Base-by-base conservation (phyloP, 768 basidiomycete genomes). In the Pseudohyphozyma bogoriensis region DNA sequence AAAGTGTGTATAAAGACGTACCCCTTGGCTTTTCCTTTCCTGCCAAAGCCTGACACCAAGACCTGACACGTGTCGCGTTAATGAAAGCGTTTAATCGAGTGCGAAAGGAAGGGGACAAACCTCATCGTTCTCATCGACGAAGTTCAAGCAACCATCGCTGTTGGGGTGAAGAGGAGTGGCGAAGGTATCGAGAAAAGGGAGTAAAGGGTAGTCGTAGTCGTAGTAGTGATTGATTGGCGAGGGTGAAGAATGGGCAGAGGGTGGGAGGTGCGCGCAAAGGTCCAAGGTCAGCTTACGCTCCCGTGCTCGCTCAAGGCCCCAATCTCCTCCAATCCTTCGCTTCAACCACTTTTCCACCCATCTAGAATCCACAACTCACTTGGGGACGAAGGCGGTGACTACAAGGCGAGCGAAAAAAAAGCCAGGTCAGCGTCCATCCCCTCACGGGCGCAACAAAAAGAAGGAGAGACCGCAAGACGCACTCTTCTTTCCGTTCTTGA, bases 101-200 rank as follows among this genome's bases (percentile, higher is more conserved):
- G n/a, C n/a, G n/a, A n/a, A n/a, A n/a, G n/a, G n/a, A n/a, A n/a
- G n/a, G n/a, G 24, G 28, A n/a, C 59, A 5, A 3, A 61, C 61
- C 59, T 97, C 92, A 77, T 97, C 92, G 80, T 96, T 95, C 82
- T 97, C 93, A 72, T 96, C 95, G 71, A 97, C 89, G 75, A 90
- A 92, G 83, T 92, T 95, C 67, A 95, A 78, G 80, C 90, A 93
- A 80, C 90, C 90, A 73, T 95, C 90, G 75, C n/a, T n/a, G n/a
- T n/a, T n/a, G n/a, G n/a, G n/a, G n/a, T n/a, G n/a, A n/a, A n/a
- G n/a, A n/a, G n/a, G 90, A 91, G 88, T 89, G 72, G 52, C n/a
- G 42, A 56, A 63, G 15, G 16, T n/a, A 18, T 51, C 18, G 28
- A 15, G 50, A n/a, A 20, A 15, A n/a, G 12, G 45, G 18, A 13